phyloP scores from a whole-genome alignment of 2,329 filamentous ascomycete species.

The Penicillium nordicum region DNA sequence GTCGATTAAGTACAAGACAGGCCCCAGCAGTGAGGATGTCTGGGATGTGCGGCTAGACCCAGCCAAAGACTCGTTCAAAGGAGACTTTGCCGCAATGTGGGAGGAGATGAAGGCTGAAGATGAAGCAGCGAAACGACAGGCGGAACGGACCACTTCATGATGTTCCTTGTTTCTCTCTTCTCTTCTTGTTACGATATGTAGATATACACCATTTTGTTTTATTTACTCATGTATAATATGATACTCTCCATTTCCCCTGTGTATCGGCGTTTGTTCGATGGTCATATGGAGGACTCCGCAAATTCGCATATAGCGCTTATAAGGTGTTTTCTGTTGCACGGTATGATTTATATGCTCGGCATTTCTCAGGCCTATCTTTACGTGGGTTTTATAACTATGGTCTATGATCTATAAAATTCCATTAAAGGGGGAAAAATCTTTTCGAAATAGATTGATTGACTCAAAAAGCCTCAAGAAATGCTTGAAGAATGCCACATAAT shows the following conservation, averaged over 20 bases:
- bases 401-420: not conserved
- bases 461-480: not conserved
- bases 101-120: constrained; percentile 43
- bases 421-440: not conserved
- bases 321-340: not conserved
- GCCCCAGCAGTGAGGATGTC: constrained; percentile 80
- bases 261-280: not conserved
- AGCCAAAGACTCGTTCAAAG: constrained; percentile 51
- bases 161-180: not conserved
- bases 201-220: constrained; percentile 7
- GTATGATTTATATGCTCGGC: not conserved
- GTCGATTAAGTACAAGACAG: constrained; percentile 62
- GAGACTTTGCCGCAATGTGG: constrained; percentile 44
- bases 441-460: not conserved
- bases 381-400: not conserved
- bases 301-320: not conserved
- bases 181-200: constrained; percentile 13
- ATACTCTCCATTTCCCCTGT: constrained; percentile 2
- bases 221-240: constrained; percentile 5
- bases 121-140: constrained; percentile 32
- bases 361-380: not conserved
- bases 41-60: constrained; percentile 72
- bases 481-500: not conserved
- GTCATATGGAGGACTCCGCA: not conserved
- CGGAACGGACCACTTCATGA: constrained; percentile 20